phyloP scores from a whole-genome alignment of 371 early-diverging fungal species.

The Apophysomyces sp. region DNA sequence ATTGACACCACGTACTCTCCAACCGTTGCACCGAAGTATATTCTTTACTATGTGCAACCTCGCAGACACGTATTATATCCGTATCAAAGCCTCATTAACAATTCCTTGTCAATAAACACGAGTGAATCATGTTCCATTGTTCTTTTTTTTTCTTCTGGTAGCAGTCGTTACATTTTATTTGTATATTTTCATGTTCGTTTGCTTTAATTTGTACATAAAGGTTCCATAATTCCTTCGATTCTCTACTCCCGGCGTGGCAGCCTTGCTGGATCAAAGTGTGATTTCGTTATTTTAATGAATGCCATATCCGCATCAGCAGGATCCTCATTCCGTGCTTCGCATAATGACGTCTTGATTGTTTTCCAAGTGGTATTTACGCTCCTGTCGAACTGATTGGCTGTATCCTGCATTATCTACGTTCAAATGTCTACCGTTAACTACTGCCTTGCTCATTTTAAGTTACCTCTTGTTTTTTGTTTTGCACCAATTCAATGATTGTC shows the following conservation, averaged over 20 bases:
- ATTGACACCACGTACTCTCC: no score
- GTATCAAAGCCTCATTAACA: no score
- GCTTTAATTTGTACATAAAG: neutral
- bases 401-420: conserved; percentile 22
- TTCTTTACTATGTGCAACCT: no score
- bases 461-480: conserved; percentile 40
- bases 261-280: conserved; percentile 22
- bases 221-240: neutral
- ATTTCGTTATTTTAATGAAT: conserved; percentile 17
- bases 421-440: neutral
- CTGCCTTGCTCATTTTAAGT: neutral
- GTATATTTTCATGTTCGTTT: no score
- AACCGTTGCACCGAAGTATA: no score
- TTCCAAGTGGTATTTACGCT: conserved; percentile 22
- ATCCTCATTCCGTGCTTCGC: conserved; percentile 1
- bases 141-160: no score
- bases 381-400: conserved; percentile 15
- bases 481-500: conserved; percentile 28
- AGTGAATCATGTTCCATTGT: no score
- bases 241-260: conserved; percentile 1
- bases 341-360: conserved; percentile 3
- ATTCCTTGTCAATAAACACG: no score
- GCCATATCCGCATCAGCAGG: conserved; percentile 4
- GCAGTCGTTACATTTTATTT: no score
- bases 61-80: no score